Base-by-base conservation (phyloP, 768 basidiomycete genomes). In the Hemileccinum rubropunctum region DNA sequence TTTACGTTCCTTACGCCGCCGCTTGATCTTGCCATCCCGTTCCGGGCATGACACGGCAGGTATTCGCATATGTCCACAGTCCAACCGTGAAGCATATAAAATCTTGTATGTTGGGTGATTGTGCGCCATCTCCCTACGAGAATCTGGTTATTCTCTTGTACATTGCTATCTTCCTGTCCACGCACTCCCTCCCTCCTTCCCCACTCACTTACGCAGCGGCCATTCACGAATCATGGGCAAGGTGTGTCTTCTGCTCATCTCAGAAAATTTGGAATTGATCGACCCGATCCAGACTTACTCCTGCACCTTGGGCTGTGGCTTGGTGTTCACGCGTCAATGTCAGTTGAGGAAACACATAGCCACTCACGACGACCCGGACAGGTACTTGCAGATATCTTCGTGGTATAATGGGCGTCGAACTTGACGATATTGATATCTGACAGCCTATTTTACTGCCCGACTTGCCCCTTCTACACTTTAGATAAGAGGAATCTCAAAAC, bases 401-500 rank as follows among this genome's bases (percentile, higher is more conserved):
- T 21, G 20, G 20, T 21, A 9, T 37, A 3, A 28, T 21, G 8
- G 10, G 18, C 30, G 6, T n/a, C n/a, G n/a, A 28, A 28, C 30
- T 45, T 23, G 43, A 45, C 26, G 17, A 27, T 6, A 12, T 14
- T 6, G 34, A 27, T 4, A 6, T 15, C 36, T 5, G 14, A 27
- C 33, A 59, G 57, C 1, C 2, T 50, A 30, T 40, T 47, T 39
- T 17, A 36, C 7, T 60, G 57, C 23, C n/a, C n/a, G n/a, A n/a
- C n/a, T n/a, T n/a, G n/a, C n/a, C n/a, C n/a, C n/a, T n/a, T n/a
- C n/a, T n/a, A n/a, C n/a, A n/a, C n/a, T n/a, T n/a, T n/a, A n/a
- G n/a, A n/a, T n/a, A n/a, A n/a, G 39, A 58, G 34, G 30, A 52
- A 49, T 6, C 36, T 61, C 0, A 11, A 17, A 0, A 47, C 50